Base-by-base conservation (phyloP, 352 stramenopile genomes). In the Globisporangium viniferum region DNA sequence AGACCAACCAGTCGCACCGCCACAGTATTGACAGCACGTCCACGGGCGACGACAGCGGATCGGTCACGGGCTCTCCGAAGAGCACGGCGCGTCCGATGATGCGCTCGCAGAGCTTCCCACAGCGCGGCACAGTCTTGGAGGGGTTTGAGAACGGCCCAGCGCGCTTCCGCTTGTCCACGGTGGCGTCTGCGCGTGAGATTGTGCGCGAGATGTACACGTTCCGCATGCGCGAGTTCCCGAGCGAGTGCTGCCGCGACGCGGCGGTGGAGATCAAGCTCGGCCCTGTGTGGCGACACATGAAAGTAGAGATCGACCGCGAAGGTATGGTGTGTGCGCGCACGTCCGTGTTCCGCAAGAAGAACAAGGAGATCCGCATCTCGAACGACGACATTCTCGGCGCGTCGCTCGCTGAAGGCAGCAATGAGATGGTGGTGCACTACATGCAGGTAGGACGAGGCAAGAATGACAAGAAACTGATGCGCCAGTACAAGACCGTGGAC, bases 131-230 rank as follows among this genome's bases (percentile, higher is more conserved):
- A 0, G 82, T 80, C 0, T 62, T 90, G 12, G 71, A 90, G 54
- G 85, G 82, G 12, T 91, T 91, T 35, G 72, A 83, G 58, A 77
- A 80, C 14, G 75, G 79, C 14, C 75, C 86, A 44, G 76, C 86
- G 59, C 75, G 79, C 46, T 90, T 93, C 68, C 78, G 73, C 8
- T 89, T 88, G 68, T 87, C 80, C 6, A 88, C 83, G 1, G 77
- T 82, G 1, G 75, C 74, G 54, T 88, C 78, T 4, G 81, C 72
- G 46, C 83, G 82, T 20, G 85, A 90, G 35, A 79, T 75, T 10
- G 82, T 91, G 60, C 82, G 85, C 31, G 80, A 91, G 70, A 91
- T 91, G 81, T 78, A 93, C 66, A 82, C 81, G 22, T 80, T 80
- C 61, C 67, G 79, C 1, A 53, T 91, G 56, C 72, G 75, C 20